Percentiles rank a stretch among this genome's conserved stretches.
phyloP scores from a whole-genome alignment of 1,284 basidiomycete species.

The Malassezia brasiliensis region DNA sequence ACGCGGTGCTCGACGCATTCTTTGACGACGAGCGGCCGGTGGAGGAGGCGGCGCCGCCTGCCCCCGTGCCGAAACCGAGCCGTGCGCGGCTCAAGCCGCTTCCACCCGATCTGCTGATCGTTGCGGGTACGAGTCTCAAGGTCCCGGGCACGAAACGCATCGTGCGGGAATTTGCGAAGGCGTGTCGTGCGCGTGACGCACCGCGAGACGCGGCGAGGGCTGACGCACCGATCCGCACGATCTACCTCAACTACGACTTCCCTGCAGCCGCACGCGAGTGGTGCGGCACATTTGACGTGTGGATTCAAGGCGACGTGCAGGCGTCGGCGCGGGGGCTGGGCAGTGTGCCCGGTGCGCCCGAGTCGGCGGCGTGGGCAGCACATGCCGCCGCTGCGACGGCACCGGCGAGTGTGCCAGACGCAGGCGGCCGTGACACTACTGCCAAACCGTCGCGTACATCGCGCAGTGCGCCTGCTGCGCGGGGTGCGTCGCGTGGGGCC shows the following conservation, averaged over 20 bases:
- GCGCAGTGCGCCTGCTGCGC: too few relatives aligned
- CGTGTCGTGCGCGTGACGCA: conserved; percentile 56
- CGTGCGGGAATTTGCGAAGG: conserved; percentile 82
- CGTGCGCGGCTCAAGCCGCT: conserved; percentile 37
- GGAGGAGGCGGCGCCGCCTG: neutral
- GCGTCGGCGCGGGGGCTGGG: conserved; percentile 33
- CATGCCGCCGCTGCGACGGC: neutral
- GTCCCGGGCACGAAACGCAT: conserved; percentile 86
- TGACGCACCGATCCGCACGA: conserved; percentile 56
- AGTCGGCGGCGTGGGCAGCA: neutral
- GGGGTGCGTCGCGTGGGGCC: neutral
- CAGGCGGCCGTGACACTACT: too few relatives aligned
- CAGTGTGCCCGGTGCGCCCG: neutral
- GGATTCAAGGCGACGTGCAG: conserved; percentile 82
- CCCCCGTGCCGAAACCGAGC: neutral
- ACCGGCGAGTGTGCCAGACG: too few relatives aligned
- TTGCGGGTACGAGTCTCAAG: conserved; percentile 92
- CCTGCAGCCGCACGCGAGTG: conserved; percentile 74
- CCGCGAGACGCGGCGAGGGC: neutral
- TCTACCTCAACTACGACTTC: conserved; percentile 82
- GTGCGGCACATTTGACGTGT: conserved; percentile 82
- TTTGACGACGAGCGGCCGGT: conserved; percentile 23
- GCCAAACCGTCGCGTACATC: too few relatives aligned
- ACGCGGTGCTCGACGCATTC: conserved; percentile 24
- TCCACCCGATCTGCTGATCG: conserved; percentile 76